phyloP scores from a whole-genome alignment of 495 filamentous ascomycete genomes.

The Terfezia claveryi region DNA sequence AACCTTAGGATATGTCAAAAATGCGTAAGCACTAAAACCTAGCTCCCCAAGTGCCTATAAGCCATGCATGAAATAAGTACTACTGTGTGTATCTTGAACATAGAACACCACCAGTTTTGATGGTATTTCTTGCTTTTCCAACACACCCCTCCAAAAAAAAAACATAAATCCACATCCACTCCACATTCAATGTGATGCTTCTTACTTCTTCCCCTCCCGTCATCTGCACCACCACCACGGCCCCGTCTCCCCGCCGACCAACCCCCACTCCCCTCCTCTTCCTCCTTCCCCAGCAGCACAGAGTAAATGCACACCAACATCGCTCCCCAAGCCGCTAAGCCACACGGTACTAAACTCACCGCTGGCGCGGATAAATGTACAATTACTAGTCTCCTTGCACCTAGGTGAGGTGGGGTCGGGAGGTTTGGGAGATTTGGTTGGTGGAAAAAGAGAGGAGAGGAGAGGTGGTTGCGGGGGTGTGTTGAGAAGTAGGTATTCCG shows the following conservation, averaged over 20 bases:
- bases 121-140: no score
- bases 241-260: no score
- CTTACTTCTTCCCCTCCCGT: not conserved
- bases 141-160: no score
- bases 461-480: not conserved
- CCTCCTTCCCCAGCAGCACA: slow-evolving; percentile 13
- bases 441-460: slow-evolving; percentile 9
- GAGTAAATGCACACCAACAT: slow-evolving; percentile 17
- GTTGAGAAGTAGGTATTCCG: not conserved
- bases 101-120: no score
- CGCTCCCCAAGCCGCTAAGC: slow-evolving; percentile 3
- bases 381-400: slow-evolving; percentile 5
- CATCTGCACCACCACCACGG: no score
- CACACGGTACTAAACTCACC: slow-evolving; percentile 4
- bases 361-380: slow-evolving; percentile 11
- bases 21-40: no score
- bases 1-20: no score
- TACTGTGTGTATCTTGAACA: no score
- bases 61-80: no score
- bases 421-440: slow-evolving; percentile 4
- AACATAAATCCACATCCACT: no score
- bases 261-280: slow-evolving; percentile 7
- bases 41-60: no score
- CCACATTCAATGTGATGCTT: not conserved
- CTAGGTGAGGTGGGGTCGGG: slow-evolving; percentile 3